phyloP scores from a whole-genome alignment of 225 moss, liverwort and hornwort species.

The Sphagnum contortum region DNA sequence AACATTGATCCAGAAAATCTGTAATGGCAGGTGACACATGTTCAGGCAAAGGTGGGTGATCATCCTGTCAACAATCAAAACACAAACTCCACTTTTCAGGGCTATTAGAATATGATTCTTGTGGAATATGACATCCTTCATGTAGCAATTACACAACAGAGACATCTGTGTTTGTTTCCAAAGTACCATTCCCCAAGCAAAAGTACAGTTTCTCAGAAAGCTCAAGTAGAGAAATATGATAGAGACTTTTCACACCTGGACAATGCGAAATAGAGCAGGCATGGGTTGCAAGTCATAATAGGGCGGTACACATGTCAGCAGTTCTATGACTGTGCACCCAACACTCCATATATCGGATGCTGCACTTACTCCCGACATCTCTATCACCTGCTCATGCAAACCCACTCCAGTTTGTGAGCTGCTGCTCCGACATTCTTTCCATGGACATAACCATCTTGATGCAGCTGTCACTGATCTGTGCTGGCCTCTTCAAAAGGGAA shows the following conservation, averaged over 20 bases:
- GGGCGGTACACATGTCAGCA: conserved; percentile 88
- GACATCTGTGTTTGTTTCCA: too few relatives aligned
- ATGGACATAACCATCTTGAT: too few relatives aligned
- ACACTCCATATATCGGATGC: conserved; percentile 99
- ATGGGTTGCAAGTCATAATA: conserved; percentile 98
- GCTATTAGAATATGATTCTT: conserved; percentile 4
- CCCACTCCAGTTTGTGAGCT: too few relatives aligned
- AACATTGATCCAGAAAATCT: conserved; percentile 88
- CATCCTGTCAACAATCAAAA: conserved; percentile 51
- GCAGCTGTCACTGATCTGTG: too few relatives aligned
- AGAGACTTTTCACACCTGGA: conserved; percentile 38
- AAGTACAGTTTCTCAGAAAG: too few relatives aligned
- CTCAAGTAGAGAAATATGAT: too few relatives aligned
- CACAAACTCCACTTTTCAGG: conserved; percentile 9
- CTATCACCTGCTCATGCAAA: conserved; percentile 65
- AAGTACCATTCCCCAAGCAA: too few relatives aligned
- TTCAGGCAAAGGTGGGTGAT: conserved; percentile 93
- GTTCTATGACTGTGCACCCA: conserved; percentile 95
- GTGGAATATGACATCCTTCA: too few relatives aligned
- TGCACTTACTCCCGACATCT: conserved; percentile 98
- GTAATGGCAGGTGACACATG: conserved; percentile 73
- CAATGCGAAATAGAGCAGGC: conserved; percentile 94
- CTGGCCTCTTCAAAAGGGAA: too few relatives aligned
- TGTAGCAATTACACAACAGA: too few relatives aligned
- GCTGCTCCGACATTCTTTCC: too few relatives aligned